Percentiles rank a stretch among this genome's conserved stretches.
phyloP scores from a whole-genome alignment of 345 rosid species.

The Mercurialis annua region DNA sequence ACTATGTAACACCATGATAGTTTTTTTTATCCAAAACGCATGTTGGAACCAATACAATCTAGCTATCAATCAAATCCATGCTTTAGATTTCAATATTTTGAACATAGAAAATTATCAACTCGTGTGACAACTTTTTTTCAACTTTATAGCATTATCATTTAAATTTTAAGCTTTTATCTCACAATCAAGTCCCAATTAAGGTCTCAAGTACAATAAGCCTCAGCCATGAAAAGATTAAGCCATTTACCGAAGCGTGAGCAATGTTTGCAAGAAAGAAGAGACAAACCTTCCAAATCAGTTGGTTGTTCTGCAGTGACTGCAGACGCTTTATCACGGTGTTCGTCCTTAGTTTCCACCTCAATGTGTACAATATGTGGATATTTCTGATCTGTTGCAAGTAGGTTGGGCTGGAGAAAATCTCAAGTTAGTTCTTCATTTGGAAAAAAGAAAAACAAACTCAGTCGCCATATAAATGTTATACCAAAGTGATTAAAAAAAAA shows the following conservation, averaged over 20 bases:
- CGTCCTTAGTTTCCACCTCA: constrained; percentile 35
- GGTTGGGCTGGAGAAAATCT: constrained; percentile 48
- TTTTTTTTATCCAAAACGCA: too few species aligned
- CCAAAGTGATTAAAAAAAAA: neutral
- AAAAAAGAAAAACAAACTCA: neutral
- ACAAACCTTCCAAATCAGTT: constrained; percentile 74
- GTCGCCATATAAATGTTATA: neutral
- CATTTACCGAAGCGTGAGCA: constrained; percentile 3
- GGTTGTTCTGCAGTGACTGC: constrained; percentile 34
- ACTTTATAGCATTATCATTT: neutral
- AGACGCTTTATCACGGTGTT: constrained; percentile 23
- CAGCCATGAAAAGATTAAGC: constrained; percentile 1
- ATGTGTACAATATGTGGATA: constrained; percentile 79
- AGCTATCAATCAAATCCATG: neutral
- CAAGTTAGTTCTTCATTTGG: neutral
- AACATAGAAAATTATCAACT: too few species aligned
- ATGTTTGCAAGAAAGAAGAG: constrained; percentile 14
- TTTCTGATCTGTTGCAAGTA: constrained; percentile 54
- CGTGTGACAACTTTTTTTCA: too few species aligned
- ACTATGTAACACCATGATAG: too few species aligned
- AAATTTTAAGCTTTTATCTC: neutral
- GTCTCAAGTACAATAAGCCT: neutral
- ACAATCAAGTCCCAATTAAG: neutral
- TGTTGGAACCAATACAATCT: too few species aligned
- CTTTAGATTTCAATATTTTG: neutral